Base-by-base conservation (phyloP, 2,329 filamentous ascomycete genomes). In the Emergomyces africanus region DNA sequence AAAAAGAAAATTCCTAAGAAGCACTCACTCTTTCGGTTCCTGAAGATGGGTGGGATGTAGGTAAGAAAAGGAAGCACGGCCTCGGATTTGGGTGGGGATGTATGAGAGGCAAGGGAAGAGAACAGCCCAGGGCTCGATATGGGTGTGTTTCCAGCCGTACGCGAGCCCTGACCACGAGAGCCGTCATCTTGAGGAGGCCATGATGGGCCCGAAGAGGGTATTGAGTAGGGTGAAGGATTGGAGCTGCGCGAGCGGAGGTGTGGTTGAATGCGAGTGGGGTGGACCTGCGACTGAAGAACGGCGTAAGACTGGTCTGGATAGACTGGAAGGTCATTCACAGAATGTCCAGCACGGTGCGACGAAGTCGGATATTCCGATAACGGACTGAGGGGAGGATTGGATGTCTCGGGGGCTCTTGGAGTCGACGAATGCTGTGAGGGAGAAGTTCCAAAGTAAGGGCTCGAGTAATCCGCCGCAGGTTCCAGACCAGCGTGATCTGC, bases 21-120 rank as follows among this genome's bases (percentile, higher is more conserved):
- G 37, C 37, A 65, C 85, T 80, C 79, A 89, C 85, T 90, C 88
- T 81, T 86, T 81, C 56, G 90, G 87, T 71, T 81, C 84, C 71
- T 88, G 85, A 61, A 82, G 82, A 71, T 90, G 87, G 59, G 88
- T 73, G 39, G 86, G 85, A 67, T 90, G 87, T 59, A 89, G 73
- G 66, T 82, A 85, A 0, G 86, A 84, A 66, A 82, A 85, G 60
- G 77, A 76, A 46, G 75, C 59, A 58, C 67, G 67, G 35, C 67
- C 63, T 56, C 71, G 33, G 73, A 73, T 1, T 63, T 72, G 2
- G 69, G 61, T 5, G 71, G 67, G 20, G 71, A 66, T 33, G 70
- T 63, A 37, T 68, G 66, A 60, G 69, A 63, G 57, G 64, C 68
- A n/a, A 66, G 68, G 53, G 73, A 66, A 5, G 74, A 72, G 61